Evolutionary conservation across 2,329 filamentous ascomycete species (phyloP), one percentile per base, ranked within the genome.

Genomic region (Beauveria scarabaeidicola): DNA sequence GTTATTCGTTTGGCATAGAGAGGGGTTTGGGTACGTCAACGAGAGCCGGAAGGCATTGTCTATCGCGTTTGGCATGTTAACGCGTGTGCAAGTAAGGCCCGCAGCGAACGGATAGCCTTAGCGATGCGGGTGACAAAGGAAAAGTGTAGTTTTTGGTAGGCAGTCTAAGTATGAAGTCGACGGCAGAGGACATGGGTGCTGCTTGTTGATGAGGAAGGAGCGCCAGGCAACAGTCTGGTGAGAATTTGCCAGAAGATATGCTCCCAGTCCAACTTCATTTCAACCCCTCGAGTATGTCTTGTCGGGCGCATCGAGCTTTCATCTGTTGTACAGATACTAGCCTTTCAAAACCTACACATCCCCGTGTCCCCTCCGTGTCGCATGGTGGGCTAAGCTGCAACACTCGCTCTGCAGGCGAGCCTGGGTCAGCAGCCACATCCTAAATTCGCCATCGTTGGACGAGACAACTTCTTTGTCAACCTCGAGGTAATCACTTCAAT

Each of bases 11-110:
- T 55, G 60, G 17, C 66, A 64, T n/a, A 71, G 62, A 5, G 69
- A 68, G 19, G 64, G 67, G 47, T 73, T 72, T 23, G 69, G 70
- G 60, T 74, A 74, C 41, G 68, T 66, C 47, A 73, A 68, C 55
- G 71, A 69, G 41, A 70, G 62, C 17, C 63, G 65, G 41, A 55
- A 48, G 9, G 43, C 11, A 47, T 58, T 61, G 15, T 58, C 55
- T 27, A 61, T 48, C 3, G 58, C 44, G 58, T 55, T 55, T 44
- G 43, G 50, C 41, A 55, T 53, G 13, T 10, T 40, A 17, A 38
- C 21, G 7, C 15, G 11, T 21, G 2, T 5, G 19, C 23, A 8
- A 10, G 15, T 15, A 10, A 29, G 36, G 11, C 9, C 27, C n/a
- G 29, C 41, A 13, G 46, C 29, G 21, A 21, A n/a, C 25, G 19